phyloP scores from a whole-genome alignment of 257 asterid species.

The Gynochthodes officinalis region DNA sequence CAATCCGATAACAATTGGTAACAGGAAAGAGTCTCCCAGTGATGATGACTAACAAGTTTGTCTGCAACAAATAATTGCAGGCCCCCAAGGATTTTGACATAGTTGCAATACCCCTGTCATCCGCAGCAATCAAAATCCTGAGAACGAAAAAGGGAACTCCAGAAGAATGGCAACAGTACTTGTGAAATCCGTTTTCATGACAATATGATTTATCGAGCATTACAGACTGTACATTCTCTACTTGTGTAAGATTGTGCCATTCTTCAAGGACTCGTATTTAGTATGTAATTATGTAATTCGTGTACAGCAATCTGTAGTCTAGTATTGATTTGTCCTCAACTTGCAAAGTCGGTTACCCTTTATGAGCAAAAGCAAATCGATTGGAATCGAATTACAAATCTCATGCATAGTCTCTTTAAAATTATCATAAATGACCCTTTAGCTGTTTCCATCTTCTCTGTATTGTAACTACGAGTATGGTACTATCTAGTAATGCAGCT shows the following conservation, averaged over 20 bases:
- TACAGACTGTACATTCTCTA: conserved; percentile 18
- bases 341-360: not conserved
- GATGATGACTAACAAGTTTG: not conserved
- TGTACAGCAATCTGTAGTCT: not conserved
- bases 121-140: conserved; percentile 58
- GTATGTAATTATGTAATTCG: not conserved
- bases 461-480: no score
- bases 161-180: conserved; percentile 83
- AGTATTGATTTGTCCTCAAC: not conserved
- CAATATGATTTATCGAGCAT: conserved; percentile 27
- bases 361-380: not conserved
- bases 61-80: conserved; percentile 30
- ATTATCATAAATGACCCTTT: no score
- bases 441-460: no score
- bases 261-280: not conserved
- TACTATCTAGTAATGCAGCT: no score
- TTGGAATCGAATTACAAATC: not conserved
- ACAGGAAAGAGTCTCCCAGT: not conserved
- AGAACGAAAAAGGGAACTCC: conserved; percentile 64
- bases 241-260: not conserved
- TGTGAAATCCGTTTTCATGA: conserved; percentile 52
- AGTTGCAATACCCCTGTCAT: conserved; percentile 73
- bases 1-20: not conserved
- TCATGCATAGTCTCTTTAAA: no score
- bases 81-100: conserved; percentile 77